Base-by-base conservation (phyloP, 23 red algal species). In the Cyanidiococcus yangmingshanensis region DNA sequence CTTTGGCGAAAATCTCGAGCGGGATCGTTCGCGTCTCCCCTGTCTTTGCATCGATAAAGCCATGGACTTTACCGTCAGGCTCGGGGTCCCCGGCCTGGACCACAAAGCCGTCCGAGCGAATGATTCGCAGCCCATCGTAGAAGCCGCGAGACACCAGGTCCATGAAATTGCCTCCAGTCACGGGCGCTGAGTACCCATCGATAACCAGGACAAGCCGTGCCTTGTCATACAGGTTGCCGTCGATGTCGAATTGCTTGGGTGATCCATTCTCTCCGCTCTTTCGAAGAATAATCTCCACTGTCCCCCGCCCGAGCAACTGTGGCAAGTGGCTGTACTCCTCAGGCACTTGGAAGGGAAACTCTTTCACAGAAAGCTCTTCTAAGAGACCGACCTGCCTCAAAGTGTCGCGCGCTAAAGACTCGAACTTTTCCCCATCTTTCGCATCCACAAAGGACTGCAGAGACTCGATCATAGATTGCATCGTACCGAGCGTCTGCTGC, bases 41-140 rank as follows among this genome's bases (percentile, higher is more conserved):
- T 50, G 76, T 90, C 12, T 76, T 34, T 27, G 89, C 58, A 59
- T 96, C 92, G 37, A 85, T 68, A 76, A 83, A 96, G 33, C 88
- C 88, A 36, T 96, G 87, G 39, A 85, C 79, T n/a, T 79, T 83
- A 45, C 54, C 77, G 31, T 82, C 63, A 7, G 63, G 63, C 12
- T 71, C 63, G 12, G 92, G 92, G 63, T 90, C 83, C 37, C 92
- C 92, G 67, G 78, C 74, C 67, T 96, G 92, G 24, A 96, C 68
- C 3, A 96, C 81, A 68, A 96, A 96, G 21, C 92, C 92, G 68
- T 96, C 92, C 15, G 87, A 90, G 2, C 92, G 83, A 76, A 89
- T 88, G 38, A 90, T 80, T 26, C 82, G 40, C 50, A 71, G 77
- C 21, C 79, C 67, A 51, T 96, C 57, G 67, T 96, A 96, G 68